phyloP scores from a whole-genome alignment of 129 eudicot species.

The Artemisia annua region DNA sequence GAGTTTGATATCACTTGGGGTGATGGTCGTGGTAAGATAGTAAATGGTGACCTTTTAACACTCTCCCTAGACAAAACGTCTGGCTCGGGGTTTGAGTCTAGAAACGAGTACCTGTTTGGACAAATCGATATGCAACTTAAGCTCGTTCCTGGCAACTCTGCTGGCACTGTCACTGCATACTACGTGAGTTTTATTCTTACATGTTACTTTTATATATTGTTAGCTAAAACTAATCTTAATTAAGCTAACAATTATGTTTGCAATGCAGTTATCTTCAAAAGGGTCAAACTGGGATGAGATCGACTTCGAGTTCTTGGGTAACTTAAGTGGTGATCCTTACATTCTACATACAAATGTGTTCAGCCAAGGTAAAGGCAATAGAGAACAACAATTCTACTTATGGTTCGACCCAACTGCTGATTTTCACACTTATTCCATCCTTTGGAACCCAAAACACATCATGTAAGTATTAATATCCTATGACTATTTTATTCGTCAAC shows the following conservation, averaged over 20 bases:
- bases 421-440: slow-evolving; percentile 67
- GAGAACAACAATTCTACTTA: slow-evolving; percentile 63
- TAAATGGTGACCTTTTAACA: slow-evolving; percentile 42
- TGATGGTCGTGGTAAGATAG: slow-evolving; percentile 53
- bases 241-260: not conserved
- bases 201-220: no score
- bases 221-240: not conserved
- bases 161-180: slow-evolving; percentile 63
- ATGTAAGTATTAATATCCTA: slow-evolving; percentile 35
- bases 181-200: slow-evolving; percentile 26
- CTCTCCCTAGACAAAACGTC: slow-evolving; percentile 58
- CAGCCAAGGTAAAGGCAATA: slow-evolving; percentile 61
- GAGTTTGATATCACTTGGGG: slow-evolving; percentile 62
- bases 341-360: slow-evolving; percentile 39
- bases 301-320: slow-evolving; percentile 55
- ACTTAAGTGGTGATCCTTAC: slow-evolving; percentile 39
- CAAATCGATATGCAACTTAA: slow-evolving; percentile 58
- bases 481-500: not conserved
- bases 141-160: slow-evolving; percentile 63
- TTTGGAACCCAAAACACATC: slow-evolving; percentile 62
- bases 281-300: slow-evolving; percentile 64
- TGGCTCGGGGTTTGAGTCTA: slow-evolving; percentile 61
- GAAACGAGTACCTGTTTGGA: slow-evolving; percentile 50
- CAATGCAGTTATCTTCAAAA: slow-evolving; percentile 57
- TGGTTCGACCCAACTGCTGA: slow-evolving; percentile 79